phyloP scores from a whole-genome alignment of 306 rosid species.

The Arachis hypogaea region DNA sequence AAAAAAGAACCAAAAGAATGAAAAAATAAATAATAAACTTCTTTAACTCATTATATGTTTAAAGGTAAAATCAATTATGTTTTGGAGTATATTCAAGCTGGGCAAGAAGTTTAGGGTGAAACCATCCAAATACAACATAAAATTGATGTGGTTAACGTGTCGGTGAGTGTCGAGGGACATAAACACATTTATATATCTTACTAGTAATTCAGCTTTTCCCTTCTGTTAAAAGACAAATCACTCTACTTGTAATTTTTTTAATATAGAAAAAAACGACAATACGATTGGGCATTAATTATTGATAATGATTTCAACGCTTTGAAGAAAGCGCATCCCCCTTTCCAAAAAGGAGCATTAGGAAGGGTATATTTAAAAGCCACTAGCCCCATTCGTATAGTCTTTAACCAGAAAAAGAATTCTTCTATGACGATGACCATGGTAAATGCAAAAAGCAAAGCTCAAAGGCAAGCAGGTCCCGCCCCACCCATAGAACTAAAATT shows the following conservation, averaged over 20 bases:
- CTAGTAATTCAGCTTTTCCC: too few species aligned
- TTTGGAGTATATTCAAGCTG: not conserved
- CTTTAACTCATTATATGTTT: too few species aligned
- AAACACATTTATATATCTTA: too few species aligned
- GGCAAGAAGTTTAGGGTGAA: not conserved
- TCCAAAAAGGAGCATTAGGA: not conserved
- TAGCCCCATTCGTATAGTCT: not conserved
- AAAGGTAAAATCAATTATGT: too few species aligned
- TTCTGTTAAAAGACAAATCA: not conserved
- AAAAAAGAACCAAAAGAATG: too few species aligned
- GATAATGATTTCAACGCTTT: slow-evolving; percentile 11
- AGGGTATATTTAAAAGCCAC: not conserved
- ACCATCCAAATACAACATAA: not conserved
- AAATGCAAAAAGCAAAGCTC: too few species aligned
- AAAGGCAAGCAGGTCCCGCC: too few species aligned
- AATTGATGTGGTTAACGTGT: not conserved
- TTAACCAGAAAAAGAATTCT: too few species aligned
- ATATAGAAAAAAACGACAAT: not conserved
- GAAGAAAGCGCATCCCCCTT: not conserved
- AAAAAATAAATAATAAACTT: too few species aligned
- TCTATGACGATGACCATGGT: too few species aligned
- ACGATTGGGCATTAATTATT: not conserved
- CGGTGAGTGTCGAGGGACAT: not conserved
- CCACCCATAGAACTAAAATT: too few species aligned
- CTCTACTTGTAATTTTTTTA: not conserved